These are phyloP conservation scores for Naganishia antarctica DNA, from an alignment of 768 basidiomycete species.

Conservation along the genomic window DNA sequence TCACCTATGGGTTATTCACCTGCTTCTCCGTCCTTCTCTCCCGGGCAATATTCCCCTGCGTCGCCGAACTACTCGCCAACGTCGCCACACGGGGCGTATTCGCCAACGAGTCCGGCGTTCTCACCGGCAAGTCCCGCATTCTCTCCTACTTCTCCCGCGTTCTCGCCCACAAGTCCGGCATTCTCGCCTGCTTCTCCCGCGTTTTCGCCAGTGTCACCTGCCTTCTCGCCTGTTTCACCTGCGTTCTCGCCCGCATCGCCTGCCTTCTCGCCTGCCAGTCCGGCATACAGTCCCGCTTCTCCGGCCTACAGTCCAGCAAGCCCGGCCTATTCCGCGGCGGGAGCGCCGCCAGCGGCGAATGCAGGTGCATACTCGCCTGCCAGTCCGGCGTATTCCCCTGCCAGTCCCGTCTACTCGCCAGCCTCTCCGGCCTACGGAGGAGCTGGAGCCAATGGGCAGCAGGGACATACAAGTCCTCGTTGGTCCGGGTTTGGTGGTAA, in stretches of 20 bases:
- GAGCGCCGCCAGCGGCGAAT: background rate
- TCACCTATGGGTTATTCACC: constrained; percentile 45
- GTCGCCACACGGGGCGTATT: constrained; percentile 35
- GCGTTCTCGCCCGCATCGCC: constrained; percentile 70
- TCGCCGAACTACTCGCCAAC: constrained; percentile 41
- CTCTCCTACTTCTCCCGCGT: constrained; percentile 61
- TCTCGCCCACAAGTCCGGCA: constrained; percentile 40
- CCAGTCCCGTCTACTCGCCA: constrained; percentile 28
- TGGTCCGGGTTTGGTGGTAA: constrained; percentile 21
- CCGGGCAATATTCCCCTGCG: constrained; percentile 40
- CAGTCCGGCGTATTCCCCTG: constrained; percentile 61
- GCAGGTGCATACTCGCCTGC: constrained; percentile 84
- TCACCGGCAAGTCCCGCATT: constrained; percentile 58
- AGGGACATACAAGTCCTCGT: constrained; percentile 19
- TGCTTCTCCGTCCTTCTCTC: constrained; percentile 48
- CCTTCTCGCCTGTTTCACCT: constrained; percentile 86
- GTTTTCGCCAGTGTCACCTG: constrained; percentile 35
- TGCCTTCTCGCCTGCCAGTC: constrained; percentile 81
- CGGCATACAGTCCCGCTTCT: constrained; percentile 88
- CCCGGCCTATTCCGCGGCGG: constrained; percentile 11
- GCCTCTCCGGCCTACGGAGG: constrained; percentile 25
- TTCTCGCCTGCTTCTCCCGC: constrained; percentile 30
- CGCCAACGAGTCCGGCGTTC: constrained; percentile 47
- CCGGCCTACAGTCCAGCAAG: constrained; percentile 56
- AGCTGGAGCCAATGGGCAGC: constrained; percentile 5